Percentiles rank a stretch among this genome's conserved stretches.
Evolutionary conservation across 345 rosid species (phyloP).

Genomic region (Citrus maxima): DNA sequence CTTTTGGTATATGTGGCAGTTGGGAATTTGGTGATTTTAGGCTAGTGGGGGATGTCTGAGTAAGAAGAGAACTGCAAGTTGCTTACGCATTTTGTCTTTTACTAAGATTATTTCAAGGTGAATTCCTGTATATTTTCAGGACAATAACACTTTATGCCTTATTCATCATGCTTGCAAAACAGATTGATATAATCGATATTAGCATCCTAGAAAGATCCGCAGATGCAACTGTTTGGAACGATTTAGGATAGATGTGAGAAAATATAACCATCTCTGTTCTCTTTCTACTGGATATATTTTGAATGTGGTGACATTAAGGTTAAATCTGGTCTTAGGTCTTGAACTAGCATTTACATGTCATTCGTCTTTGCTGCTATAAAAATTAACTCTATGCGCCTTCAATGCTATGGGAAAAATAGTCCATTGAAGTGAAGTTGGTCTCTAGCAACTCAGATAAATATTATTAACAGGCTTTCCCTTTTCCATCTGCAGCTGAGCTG

Average conservation of each 20-base stretch:
- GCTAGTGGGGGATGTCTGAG: not conserved
- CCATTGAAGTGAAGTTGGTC: not conserved
- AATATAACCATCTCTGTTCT: not conserved
- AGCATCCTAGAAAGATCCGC: not conserved
- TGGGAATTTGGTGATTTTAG: not conserved
- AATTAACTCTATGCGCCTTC: not conserved
- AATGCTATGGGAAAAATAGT: not conserved
- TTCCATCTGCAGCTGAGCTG: constrained; percentile 26
- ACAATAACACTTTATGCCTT: not conserved
- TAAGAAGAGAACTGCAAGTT: not conserved
- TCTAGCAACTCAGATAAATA: not conserved
- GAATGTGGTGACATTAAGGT: not conserved
- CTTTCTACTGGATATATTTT: not conserved
- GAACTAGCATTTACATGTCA: not conserved
- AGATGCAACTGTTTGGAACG: not conserved
- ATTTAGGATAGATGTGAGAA: not conserved
- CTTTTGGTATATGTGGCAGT: not conserved
- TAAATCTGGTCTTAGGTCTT: not conserved
- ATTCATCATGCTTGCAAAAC: not conserved
- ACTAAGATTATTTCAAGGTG: not conserved
- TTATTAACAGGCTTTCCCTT: not conserved
- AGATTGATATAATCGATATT: not conserved
- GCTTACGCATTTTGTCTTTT: not conserved
- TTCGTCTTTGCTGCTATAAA: not conserved
- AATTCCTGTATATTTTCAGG: not conserved